Percentiles rank a stretch among this genome's conserved stretches.
Evolutionary conservation across 2,329 filamentous ascomycete genomes (phyloP).

Genomic region (Hypomyces perniciosus): DNA sequence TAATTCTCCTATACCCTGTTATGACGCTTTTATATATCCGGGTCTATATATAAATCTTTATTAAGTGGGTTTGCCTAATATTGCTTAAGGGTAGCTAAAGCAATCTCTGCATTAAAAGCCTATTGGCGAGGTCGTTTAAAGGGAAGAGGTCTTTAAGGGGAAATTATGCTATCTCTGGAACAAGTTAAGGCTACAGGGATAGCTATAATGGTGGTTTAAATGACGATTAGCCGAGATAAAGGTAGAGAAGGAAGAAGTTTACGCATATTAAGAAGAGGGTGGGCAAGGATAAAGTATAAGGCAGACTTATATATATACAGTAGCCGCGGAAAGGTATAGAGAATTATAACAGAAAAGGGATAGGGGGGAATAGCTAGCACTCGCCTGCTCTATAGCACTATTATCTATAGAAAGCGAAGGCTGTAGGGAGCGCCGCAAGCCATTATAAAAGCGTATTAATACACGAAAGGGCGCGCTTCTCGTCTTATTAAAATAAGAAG

Average conservation of each 20-base stretch:
- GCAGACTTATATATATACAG: no score
- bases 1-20: slow-evolving; percentile 5
- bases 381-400: no score
- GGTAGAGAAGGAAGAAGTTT: slow-evolving; percentile 1
- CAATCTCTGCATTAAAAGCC: slow-evolving; percentile 3
- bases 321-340: no score
- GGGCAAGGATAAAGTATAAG: no score
- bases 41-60: slow-evolving; percentile 2
- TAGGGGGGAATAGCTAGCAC: no score
- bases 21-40: slow-evolving; percentile 3
- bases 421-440: no score
- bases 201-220: slow-evolving; percentile 1
- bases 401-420: no score
- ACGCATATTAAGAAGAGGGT: not conserved
- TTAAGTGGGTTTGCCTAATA: slow-evolving; percentile 3
- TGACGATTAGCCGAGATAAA: not conserved
- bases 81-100: slow-evolving; percentile 1
- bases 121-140: slow-evolving; percentile 2
- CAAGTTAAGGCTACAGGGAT: not conserved
- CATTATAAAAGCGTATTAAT: no score
- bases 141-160: not conserved
- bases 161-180: not conserved
- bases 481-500: no score
- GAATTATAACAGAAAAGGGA: no score
- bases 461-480: no score